A percentile compares a stretch with the other conserved stretches of the same genome.
These are phyloP conservation scores for Mycena haematopus DNA, from an alignment of 768 basidiomycete genomes.

Conservation along the genomic window DNA sequence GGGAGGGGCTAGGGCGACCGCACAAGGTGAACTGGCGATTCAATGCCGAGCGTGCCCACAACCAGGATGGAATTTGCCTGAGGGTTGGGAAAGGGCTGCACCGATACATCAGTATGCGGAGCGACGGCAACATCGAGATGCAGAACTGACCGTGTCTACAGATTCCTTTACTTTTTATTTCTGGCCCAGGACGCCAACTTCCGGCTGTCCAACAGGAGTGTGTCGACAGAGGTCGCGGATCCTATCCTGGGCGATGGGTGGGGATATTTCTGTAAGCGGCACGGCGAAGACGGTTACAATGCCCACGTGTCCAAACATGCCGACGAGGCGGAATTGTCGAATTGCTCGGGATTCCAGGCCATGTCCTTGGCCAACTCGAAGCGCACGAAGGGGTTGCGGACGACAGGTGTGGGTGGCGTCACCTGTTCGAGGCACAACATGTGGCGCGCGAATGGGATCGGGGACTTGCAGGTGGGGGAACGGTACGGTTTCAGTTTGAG, in stretches of 20 bases:
- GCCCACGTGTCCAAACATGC: neutral
- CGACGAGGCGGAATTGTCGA: neutral
- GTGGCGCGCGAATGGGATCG: neutral
- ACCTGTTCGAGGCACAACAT: neutral
- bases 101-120: neutral
- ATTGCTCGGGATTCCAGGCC: neutral
- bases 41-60: conserved; percentile 27
- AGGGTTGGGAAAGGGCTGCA: conserved; percentile 10
- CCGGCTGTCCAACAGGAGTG: neutral
- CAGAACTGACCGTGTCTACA: neutral
- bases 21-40: conserved; percentile 2
- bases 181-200: neutral
- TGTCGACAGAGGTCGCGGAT: neutral
- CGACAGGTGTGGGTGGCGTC: neutral
- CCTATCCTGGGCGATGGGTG: neutral
- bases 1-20: neutral
- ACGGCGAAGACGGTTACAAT: neutral
- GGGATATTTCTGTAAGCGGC: neutral
- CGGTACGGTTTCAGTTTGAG: neutral
- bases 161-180: neutral
- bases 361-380: neutral
- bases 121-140: neutral
- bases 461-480: neutral
- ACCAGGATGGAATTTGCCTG: conserved; percentile 22
- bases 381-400: neutral